phyloP scores from a whole-genome alignment of 306 rosid species.

The Carpinus viminea region DNA sequence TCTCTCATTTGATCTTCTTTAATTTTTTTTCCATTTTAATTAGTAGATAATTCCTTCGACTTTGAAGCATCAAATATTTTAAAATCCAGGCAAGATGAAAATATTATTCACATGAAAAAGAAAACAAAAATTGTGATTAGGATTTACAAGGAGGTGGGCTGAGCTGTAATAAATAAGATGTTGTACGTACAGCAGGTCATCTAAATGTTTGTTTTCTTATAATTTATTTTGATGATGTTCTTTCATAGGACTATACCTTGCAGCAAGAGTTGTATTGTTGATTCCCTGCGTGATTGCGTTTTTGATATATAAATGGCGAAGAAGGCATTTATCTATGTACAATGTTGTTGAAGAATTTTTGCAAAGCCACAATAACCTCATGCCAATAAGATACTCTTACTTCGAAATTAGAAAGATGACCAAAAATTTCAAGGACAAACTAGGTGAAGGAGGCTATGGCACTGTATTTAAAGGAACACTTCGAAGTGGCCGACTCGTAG shows the following conservation, averaged over 20 bases:
- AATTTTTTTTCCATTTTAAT: no score
- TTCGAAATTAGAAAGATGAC: constrained; percentile 23
- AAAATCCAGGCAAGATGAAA: neutral
- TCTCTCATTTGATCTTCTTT: no score
- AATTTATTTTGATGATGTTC: neutral
- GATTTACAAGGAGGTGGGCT: neutral
- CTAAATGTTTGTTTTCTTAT: neutral
- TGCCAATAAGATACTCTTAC: constrained; percentile 24
- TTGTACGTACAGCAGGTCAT: neutral
- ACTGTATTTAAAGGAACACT: constrained; percentile 19
- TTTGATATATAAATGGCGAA: constrained; percentile 14
- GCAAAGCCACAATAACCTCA: neutral
- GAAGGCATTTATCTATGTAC: neutral
- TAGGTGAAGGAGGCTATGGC: constrained; percentile 29
- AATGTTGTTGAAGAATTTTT: neutral
- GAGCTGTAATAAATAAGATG: neutral
- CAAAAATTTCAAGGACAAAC: constrained; percentile 4
- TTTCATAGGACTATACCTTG: neutral
- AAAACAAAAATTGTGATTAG: neutral
- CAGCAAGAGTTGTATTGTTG: constrained; percentile 1
- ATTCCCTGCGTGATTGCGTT: neutral
- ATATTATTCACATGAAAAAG: neutral
- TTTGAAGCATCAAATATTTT: neutral
- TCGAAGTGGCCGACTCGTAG: constrained; percentile 19
- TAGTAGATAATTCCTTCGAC: neutral